These are phyloP conservation scores for Tilletia walkeri DNA, from an alignment of 1,284 basidiomycete genomes.

Conservation along the genomic window DNA sequence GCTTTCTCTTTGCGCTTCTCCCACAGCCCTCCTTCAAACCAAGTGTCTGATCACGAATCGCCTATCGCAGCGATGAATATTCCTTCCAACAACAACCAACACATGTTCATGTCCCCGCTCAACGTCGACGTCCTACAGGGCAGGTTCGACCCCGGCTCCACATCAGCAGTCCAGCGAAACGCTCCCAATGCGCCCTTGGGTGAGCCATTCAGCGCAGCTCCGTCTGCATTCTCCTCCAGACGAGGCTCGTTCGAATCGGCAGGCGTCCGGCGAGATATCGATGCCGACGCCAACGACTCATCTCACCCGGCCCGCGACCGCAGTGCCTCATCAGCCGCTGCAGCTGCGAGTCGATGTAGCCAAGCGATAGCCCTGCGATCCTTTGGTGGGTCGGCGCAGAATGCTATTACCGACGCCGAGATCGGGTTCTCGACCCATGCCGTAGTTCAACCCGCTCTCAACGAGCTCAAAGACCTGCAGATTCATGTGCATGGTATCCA, in stretches of 20 bases:
- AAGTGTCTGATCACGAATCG: conserved; percentile 9
- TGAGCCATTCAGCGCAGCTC: conserved; percentile 6
- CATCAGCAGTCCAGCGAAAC: not conserved
- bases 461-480: conserved; percentile 44
- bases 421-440: conserved; percentile 40
- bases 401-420: conserved; percentile 32
- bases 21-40: conserved; percentile 31
- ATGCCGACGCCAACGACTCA: not conserved
- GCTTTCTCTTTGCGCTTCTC: conserved; percentile 19
- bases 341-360: not conserved
- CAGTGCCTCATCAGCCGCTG: conserved; percentile 1
- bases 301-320: not conserved
- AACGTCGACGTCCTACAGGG: conserved; percentile 25
- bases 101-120: not conserved
- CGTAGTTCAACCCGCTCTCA: conserved; percentile 38
- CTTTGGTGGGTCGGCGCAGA: conserved; percentile 13
- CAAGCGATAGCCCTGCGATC: not conserved
- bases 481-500: conserved; percentile 77
- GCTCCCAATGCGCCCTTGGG: not conserved
- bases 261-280: not conserved
- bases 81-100: not conserved
- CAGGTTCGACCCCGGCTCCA: conserved; percentile 21
- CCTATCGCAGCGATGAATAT: not conserved
- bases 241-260: conserved; percentile 1
- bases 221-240: conserved; percentile 9